Evolutionary conservation across 208 protist species (phyloP), one percentile per base, ranked within the genome.

Genomic region (Porcisia hertigi): DNA sequence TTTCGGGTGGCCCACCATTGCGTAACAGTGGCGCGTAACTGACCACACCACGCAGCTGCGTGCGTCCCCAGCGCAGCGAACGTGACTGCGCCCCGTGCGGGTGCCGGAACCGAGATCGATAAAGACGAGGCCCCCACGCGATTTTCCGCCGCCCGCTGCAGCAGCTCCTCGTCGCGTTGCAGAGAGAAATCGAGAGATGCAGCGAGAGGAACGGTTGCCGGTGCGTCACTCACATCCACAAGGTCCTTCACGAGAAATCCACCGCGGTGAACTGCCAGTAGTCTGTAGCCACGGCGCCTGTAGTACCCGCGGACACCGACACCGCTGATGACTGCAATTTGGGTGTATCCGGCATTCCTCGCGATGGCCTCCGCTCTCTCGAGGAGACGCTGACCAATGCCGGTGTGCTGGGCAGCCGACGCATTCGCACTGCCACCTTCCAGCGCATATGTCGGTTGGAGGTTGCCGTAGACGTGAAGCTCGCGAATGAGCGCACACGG

Each of bases 301-400:
- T 99, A 99, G 88, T 99, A 99, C 60, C 98, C 92, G 11, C 98
- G 92, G 47, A 98, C 99, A 14, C 99, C 99, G 39, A 99, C 97
- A 54, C 98, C 98, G 75, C 92, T 92, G 80, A 99, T 99, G n/a
- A 99, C 98, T 25, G 98, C 97, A 12, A 99, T 87, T 53, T 93
- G 93, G 8, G 47, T n/a, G 59, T 94, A 98, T 9, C 98, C 96
- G 30, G 96, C 91, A 64, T 94, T 92, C 59, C 86, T 84, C 5
- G 98, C 97, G 49, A 99, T 98, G 16, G 86, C 77, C 82, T 99
- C 98, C 0, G 99, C 98, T 47, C 98, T 96, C 76, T 96, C 89
- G 85, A 99, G 98, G 34, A 99, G 91, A 25, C 98, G 81, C 5
- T 94, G 95, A 63, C 99, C 99, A 71, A 98, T 98, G 18, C 99